phyloP scores from a whole-genome alignment of 2,329 filamentous ascomycete species.

The Fusarium anthophilum region DNA sequence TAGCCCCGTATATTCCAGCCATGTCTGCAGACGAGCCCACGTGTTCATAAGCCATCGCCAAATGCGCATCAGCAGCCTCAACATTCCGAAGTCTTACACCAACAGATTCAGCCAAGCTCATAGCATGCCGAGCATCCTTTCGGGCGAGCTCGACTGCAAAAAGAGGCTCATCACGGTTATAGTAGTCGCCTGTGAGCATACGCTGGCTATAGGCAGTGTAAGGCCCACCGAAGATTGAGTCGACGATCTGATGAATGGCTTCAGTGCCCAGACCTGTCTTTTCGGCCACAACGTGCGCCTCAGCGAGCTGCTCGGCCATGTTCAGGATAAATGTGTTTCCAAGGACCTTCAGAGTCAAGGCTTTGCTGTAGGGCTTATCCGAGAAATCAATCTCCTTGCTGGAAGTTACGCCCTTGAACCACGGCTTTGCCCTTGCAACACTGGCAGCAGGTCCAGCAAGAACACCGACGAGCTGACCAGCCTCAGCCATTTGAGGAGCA shows the following conservation, averaged over 20 bases:
- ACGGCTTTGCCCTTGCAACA: slow-evolving; percentile 73
- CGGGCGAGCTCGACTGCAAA: slow-evolving; percentile 84
- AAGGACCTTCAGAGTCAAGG: slow-evolving; percentile 79
- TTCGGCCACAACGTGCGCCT: slow-evolving; percentile 82
- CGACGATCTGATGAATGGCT: slow-evolving; percentile 76
- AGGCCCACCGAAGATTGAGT: slow-evolving; percentile 77
- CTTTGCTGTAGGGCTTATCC: slow-evolving; percentile 73
- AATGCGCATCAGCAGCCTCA: slow-evolving; percentile 73
- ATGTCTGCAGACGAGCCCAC: slow-evolving; percentile 78
- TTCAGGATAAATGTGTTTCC: slow-evolving; percentile 89
- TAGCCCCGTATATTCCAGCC: slow-evolving; percentile 83
- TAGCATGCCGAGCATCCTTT: slow-evolving; percentile 83
- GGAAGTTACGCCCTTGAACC: slow-evolving; percentile 77
- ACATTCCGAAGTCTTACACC: slow-evolving; percentile 72
- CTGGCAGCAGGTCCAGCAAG: slow-evolving; percentile 71
- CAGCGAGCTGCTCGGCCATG: slow-evolving; percentile 82
- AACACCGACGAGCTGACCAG: slow-evolving; percentile 76
- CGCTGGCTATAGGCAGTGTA: slow-evolving; percentile 79
- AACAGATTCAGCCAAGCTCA: slow-evolving; percentile 68
- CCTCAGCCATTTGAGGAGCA: slow-evolving; percentile 74
- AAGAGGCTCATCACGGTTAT: slow-evolving; percentile 78
- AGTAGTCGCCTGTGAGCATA: slow-evolving; percentile 81
- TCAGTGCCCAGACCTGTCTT: slow-evolving; percentile 79
- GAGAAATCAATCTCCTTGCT: slow-evolving; percentile 75
- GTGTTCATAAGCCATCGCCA: slow-evolving; percentile 75